Percentiles rank a stretch among this genome's conserved stretches.
These are phyloP conservation scores for Ceriops tagal DNA, from an alignment of 345 rosid species.

Conservation along the genomic window DNA sequence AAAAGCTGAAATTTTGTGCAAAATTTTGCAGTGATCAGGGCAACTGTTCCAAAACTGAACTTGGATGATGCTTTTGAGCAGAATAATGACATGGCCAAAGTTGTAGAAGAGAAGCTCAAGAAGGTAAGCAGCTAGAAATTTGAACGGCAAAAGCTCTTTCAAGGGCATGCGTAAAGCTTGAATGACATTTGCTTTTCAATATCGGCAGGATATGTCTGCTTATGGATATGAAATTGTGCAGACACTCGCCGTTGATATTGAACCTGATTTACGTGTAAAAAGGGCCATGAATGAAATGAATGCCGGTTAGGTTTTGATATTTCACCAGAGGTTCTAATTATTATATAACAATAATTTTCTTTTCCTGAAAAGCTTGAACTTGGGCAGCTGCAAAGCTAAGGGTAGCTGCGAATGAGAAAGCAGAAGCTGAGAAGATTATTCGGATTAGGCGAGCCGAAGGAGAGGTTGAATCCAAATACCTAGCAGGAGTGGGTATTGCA, in stretches of 20 bases:
- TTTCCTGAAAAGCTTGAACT: not conserved
- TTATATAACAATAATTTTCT: not conserved
- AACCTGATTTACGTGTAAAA: slow-evolving; percentile 15
- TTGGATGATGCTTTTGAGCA: slow-evolving; percentile 21
- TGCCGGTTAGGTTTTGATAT: slow-evolving; percentile 4
- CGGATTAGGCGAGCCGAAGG: slow-evolving; percentile 24
- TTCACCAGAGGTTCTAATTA: not conserved
- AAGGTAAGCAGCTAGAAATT: slow-evolving; percentile 3
- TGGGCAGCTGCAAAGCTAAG: slow-evolving; percentile 19
- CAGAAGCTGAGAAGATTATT: slow-evolving; percentile 22
- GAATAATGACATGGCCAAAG: slow-evolving; percentile 16
- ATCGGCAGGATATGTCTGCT: slow-evolving; percentile 12
- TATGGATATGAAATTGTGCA: slow-evolving; percentile 22
- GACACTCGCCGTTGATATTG: slow-evolving; percentile 20
- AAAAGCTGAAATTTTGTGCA: too few species aligned
- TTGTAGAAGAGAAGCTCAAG: slow-evolving; percentile 21
- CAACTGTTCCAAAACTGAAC: slow-evolving; percentile 17
- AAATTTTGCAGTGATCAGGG: slow-evolving; percentile 16
- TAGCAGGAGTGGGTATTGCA: slow-evolving; percentile 20
- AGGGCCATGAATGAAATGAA: slow-evolving; percentile 25
- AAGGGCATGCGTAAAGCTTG: not conserved
- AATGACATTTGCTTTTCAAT: not conserved
- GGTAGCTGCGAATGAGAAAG: slow-evolving; percentile 25
- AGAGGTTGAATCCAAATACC: slow-evolving; percentile 23
- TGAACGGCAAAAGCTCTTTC: not conserved